Percentiles rank a stretch among this genome's conserved stretches.
Evolutionary conservation across 371 early-diverging fungal species (phyloP).

Genomic region (Basidiobolus meristosporus): DNA sequence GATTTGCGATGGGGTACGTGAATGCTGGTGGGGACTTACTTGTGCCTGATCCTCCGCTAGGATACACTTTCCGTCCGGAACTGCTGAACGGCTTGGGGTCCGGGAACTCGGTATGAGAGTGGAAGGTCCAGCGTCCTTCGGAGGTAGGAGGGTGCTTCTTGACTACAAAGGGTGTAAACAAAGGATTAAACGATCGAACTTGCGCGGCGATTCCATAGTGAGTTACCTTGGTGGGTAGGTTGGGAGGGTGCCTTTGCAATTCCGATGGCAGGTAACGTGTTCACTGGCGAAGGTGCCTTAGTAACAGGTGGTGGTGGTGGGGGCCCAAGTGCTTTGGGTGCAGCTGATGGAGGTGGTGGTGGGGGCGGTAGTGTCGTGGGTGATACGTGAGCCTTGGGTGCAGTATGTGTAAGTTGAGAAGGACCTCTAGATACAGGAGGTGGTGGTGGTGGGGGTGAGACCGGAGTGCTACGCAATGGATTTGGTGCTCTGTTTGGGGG

Average conservation of each 20-base stretch:
- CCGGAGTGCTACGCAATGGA: not conserved
- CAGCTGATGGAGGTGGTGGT: not conserved
- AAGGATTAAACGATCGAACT: no score
- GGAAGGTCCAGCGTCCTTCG: conserved; percentile 4
- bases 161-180: no score
- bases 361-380: not conserved
- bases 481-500: not conserved
- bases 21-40: no score
- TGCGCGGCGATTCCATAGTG: no score
- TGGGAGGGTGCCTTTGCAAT: not conserved
- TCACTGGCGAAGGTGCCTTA: not conserved
- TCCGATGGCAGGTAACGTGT: conserved; percentile 1
- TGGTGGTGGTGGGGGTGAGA: conserved; percentile 1
- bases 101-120: conserved; percentile 2
- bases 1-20: no score
- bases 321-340: not conserved
- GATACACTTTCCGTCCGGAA: no score
- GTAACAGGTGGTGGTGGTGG: conserved; percentile 1
- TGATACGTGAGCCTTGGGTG: not conserved
- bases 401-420: not conserved
- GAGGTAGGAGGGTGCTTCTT: not conserved
- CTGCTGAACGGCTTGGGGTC: not conserved
- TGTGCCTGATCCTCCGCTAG: no score
- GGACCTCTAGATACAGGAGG: not conserved
- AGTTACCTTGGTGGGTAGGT: not conserved